phyloP scores from a whole-genome alignment of 2,329 filamentous ascomycete species.

The Teratosphaeria destructans region DNA sequence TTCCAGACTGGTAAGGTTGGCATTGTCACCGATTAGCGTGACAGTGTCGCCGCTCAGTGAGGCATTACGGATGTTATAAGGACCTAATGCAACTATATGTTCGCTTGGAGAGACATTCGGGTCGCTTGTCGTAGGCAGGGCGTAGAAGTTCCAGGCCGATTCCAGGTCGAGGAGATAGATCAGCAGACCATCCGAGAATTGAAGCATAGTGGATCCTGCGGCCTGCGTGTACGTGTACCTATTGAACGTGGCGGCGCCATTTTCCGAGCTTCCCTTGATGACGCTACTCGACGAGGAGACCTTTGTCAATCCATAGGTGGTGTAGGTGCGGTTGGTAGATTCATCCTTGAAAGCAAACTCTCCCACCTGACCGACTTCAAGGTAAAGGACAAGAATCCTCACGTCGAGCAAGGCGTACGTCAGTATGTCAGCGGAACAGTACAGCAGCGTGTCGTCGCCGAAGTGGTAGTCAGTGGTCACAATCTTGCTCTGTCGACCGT shows the following conservation, averaged over 20 bases:
- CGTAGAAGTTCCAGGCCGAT: slow-evolving; percentile 30
- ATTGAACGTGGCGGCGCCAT: slow-evolving; percentile 2
- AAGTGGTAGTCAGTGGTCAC: slow-evolving; percentile 50
- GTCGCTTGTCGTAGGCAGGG: slow-evolving; percentile 27
- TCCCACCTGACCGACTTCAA: slow-evolving; percentile 28
- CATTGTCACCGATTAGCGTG: slow-evolving; percentile 26
- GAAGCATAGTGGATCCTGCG: slow-evolving; percentile 19
- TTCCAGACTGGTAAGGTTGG: slow-evolving; percentile 26
- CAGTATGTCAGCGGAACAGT: slow-evolving; percentile 47
- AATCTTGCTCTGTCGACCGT: slow-evolving; percentile 54
- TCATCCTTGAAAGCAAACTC: slow-evolving; percentile 30
- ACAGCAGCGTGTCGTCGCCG: slow-evolving; percentile 41
- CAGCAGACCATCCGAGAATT: slow-evolving; percentile 27
- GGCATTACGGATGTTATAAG: slow-evolving; percentile 30
- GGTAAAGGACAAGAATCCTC: slow-evolving; percentile 29
- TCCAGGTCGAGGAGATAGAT: slow-evolving; percentile 28
- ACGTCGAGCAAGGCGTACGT: slow-evolving; percentile 32
- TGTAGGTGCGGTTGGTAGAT: not conserved
- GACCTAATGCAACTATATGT: slow-evolving; percentile 30
- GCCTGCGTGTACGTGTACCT: slow-evolving; percentile 11
- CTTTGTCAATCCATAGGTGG: slow-evolving; percentile 6
- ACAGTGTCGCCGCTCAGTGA: slow-evolving; percentile 16
- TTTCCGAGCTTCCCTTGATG: not conserved
- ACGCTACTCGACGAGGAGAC: slow-evolving; percentile 3
- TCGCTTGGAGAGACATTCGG: slow-evolving; percentile 28